Evolutionary conservation across 768 basidiomycete genomes (phyloP), one percentile per base, ranked within the genome.

Genomic region (Rhodocollybia butyracea): DNA sequence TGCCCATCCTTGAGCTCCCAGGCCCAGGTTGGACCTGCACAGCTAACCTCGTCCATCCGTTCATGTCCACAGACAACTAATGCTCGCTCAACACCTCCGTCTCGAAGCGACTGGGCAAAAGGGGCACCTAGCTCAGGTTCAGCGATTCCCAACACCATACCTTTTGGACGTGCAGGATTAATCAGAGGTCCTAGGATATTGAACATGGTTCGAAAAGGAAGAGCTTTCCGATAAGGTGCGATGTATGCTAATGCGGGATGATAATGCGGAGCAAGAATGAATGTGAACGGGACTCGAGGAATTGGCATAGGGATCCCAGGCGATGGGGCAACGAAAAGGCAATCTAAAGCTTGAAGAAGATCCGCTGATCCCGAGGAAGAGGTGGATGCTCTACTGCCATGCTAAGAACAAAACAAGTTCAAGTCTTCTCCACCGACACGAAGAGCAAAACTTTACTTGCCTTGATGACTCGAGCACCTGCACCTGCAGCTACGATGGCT

Each of bases 151-250:
- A 98, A 77, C 2, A 98, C 83, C 89, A 98, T 94, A 2, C 91
- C 88, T 4, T 77, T 79, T 5, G 96, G 96, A 8, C 77, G 73
- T 0, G 91, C 86, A 3, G 96, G 96, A 70, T 96, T 98, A 71
- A 96, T 88, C 39, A 98, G 79, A 0, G 96, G 96, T 0, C 96
- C 95, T 26, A 98, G 78, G 58, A 94, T 74, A 72, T 99, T 98
- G 82, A 97, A 98, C 76, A 99, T 86, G 10, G 96, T 98, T 47
- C 94, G 88, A 75, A 96, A 98, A 46, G 94, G 93, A 53, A 98
- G 82, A 0, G 85, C 73, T 63, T 88, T 89, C 53, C 96, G 88
- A 65, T 88, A 82, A 0, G 96, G 94, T 0, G 88, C 89, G 60
- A 98, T 78, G 54, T 81, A 73, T 4, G 89, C 91, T 47, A 98